A percentile compares a stretch with the other conserved stretches of the same genome.
phyloP scores from a whole-genome alignment of 1,284 basidiomycete genomes.

The Phellinidium pouzarii region DNA sequence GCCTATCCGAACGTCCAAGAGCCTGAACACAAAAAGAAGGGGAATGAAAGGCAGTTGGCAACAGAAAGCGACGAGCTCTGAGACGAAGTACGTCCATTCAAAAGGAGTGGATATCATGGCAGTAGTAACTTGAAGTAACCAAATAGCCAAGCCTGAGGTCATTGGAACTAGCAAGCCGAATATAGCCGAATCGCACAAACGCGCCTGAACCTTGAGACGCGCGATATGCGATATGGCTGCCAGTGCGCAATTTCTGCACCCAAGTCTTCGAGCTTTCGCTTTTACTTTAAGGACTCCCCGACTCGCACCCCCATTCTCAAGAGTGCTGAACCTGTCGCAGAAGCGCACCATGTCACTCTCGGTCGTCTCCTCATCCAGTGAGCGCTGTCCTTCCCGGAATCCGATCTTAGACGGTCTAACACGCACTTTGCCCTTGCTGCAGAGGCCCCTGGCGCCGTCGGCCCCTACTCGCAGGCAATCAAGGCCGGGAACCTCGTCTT shows the following conservation, averaged over 20 bases:
- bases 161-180: too few species aligned
- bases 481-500: conserved; percentile 84
- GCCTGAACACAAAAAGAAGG: not conserved
- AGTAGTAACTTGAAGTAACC: too few species aligned
- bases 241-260: not conserved
- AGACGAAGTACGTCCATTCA: not conserved
- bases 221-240: not conserved
- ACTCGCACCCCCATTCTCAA: not conserved
- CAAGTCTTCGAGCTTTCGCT: not conserved
- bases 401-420: not conserved
- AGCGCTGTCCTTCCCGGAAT: not conserved
- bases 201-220: not conserved
- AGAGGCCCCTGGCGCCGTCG: conserved; percentile 85
- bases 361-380: conserved; percentile 15
- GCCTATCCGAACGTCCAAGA: conserved; percentile 9
- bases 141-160: too few species aligned
- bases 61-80: not conserved
- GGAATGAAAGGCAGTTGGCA: not conserved
- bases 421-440: not conserved
- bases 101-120: too few species aligned
- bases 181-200: not conserved
- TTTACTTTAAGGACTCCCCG: not conserved
- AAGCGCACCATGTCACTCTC: conserved; percentile 16
- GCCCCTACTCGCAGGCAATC: conserved; percentile 88
- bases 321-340: not conserved